Evolutionary conservation across 2,329 filamentous ascomycete genomes (phyloP), one percentile per base, ranked within the genome.

Genomic region (Furcasterigmium sp.): DNA sequence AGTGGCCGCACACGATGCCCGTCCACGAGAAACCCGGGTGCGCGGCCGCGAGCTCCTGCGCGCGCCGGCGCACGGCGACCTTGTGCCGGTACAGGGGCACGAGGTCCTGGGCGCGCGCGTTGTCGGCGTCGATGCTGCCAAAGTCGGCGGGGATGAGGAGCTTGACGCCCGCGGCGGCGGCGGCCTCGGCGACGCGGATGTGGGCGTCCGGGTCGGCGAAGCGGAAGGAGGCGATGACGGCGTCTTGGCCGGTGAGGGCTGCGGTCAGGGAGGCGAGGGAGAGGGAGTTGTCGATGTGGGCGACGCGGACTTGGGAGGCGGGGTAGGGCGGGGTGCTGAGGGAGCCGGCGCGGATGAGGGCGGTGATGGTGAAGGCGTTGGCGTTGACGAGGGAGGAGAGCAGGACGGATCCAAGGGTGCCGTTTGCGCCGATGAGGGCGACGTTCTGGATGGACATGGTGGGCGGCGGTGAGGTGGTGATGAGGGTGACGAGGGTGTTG

Each of bases 121-220:
- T 61, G 42, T 54, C 56, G 32, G 63, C 57, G 48, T 68, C 64
- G 35, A 60, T 63, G 54, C 63, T 66, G 41, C 65, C 65, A 45
- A 61, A 69, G 53, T 69, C 65, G 45, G 65, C 63, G 19, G 64
- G 65, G 46, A 69, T 60, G 42, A 65, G 57, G 37, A 64, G 60
- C 48, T 48, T 50, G 9, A 68, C 64, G 15, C 59, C 60, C 1
- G 59, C 61, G 1, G 58, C 58, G 7, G 55, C 59, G 2, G 64
- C 64, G 8, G 65, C 65, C 32, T 62, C 53, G 23, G 59, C 62
- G 37, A 67, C 57, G 28, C 55, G 56, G 35, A 67, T 45, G 47
- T 68, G 65, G 41, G 56, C 51, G 3, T 47, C 46, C 5, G 53
- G 47, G 43, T 58, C 46, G 26, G 49, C 45, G 15, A 62, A 53